Conservation (phyloP, 768 basidiomycete genomes). For the Tephrocybe sp. region DNA sequence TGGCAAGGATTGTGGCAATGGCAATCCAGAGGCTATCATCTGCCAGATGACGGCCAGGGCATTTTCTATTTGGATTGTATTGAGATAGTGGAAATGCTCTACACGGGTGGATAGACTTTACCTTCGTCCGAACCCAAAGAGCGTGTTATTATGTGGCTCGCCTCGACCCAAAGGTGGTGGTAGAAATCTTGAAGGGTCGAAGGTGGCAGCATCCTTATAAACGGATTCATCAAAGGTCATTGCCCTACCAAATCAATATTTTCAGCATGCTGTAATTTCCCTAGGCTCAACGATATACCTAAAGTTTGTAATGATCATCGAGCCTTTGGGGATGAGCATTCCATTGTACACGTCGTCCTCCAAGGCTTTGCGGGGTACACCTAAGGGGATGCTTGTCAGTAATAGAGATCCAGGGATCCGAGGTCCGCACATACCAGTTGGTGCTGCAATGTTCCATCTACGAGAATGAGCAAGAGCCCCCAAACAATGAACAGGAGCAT, state of each 20-base stretch:
- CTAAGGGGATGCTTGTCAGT: no score
- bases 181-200: constrained; percentile 39
- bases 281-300: constrained; percentile 19
- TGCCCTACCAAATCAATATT: no score
- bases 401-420: not conserved
- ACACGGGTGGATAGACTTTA: constrained; percentile 5
- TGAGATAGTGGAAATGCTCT: not conserved
- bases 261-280: no score
- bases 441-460: constrained; percentile 19
- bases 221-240: constrained; percentile 33
- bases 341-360: not conserved
- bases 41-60: not conserved
- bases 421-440: constrained; percentile 22
- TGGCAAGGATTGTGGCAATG: not conserved
- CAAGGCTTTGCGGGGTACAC: not conserved
- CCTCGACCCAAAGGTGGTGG: constrained; percentile 11
- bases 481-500: no score
- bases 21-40: constrained; percentile 5
- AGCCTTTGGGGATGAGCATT: constrained; percentile 30
- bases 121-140: constrained; percentile 24
- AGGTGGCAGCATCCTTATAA: constrained; percentile 37
- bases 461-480: no score
- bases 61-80: not conserved
- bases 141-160: constrained; percentile 2
- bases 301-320: constrained; percentile 35